Percentiles rank a stretch among this genome's conserved stretches.
These are phyloP conservation scores for Lactarius pseudohatsudake DNA, from an alignment of 768 basidiomycete genomes.

Conservation along the genomic window DNA sequence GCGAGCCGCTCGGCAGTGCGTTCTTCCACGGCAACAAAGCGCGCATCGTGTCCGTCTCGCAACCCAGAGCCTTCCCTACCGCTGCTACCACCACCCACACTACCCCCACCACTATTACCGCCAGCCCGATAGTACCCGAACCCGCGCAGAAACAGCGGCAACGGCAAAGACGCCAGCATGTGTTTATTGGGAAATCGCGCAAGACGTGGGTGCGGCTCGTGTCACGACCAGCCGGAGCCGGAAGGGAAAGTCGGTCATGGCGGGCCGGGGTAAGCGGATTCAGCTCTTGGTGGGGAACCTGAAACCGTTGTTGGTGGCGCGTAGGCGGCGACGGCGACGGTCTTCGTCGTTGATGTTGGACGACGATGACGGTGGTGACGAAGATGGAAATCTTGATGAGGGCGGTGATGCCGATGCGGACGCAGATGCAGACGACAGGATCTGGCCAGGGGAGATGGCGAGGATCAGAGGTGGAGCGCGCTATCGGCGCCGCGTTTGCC, in stretches of 20 bases:
- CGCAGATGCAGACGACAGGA: neutral
- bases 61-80: neutral
- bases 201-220: slow-evolving; percentile 18
- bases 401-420: neutral
- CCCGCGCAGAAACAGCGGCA: neutral
- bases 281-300: slow-evolving; percentile 2
- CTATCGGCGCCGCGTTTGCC: slow-evolving; percentile 19
- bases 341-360: neutral
- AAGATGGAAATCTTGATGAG: neutral
- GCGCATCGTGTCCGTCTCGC: neutral
- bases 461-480: slow-evolving; percentile 17
- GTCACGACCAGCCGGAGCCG: neutral
- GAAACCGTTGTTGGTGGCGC: neutral
- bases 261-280: neutral
- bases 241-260: neutral
- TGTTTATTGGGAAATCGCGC: slow-evolving; percentile 15
- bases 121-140: neutral
- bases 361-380: neutral
- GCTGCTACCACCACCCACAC: no score
- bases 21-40: neutral
- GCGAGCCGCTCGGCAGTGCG: slow-evolving; percentile 1
- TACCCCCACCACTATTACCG: no score
- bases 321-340: neutral
- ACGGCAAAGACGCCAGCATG: neutral
- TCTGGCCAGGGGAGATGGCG: slow-evolving; percentile 12